These are phyloP conservation scores for Globisporangium nunn DNA, from an alignment of 352 stramenopile species.

Conservation along the genomic window DNA sequence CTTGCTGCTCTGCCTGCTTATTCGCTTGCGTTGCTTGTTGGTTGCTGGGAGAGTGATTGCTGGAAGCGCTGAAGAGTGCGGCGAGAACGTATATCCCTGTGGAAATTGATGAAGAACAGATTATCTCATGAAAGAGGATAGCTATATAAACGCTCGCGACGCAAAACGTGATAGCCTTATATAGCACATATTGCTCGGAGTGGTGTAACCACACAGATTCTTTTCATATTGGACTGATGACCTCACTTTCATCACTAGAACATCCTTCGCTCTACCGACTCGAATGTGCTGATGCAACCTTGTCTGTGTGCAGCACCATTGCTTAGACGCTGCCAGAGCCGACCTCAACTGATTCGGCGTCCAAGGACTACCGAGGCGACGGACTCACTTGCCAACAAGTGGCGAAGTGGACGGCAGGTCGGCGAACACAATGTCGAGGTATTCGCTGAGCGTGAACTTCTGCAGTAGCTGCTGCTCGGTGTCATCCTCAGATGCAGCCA, in stretches of 20 bases:
- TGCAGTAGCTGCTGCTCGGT: conserved; percentile 39
- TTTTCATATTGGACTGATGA: background rate
- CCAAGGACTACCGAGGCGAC: background rate
- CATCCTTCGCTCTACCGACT: too few species aligned
- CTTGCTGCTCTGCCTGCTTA: conserved; percentile 6
- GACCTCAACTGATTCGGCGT: too few species aligned
- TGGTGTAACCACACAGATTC: background rate
- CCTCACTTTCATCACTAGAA: background rate
- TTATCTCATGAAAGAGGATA: background rate
- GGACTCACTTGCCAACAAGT: background rate
- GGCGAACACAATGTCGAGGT: conserved; percentile 33
- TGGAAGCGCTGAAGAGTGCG: background rate
- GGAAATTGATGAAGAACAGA: too few species aligned
- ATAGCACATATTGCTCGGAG: background rate
- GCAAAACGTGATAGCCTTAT: background rate
- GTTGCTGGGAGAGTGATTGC: conserved; percentile 1
- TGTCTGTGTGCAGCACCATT: too few species aligned
- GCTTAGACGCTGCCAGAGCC: too few species aligned
- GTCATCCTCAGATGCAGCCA: conserved; percentile 25
- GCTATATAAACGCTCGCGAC: too few species aligned
- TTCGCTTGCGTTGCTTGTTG: conserved; percentile 9
- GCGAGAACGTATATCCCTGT: too few species aligned
- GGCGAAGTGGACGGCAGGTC: conserved; percentile 33
- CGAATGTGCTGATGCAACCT: too few species aligned
- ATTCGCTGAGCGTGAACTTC: conserved; percentile 42